Evolutionary conservation across 495 filamentous ascomycete genomes (phyloP).

Genomic region (Rusavskia elegans): DNA sequence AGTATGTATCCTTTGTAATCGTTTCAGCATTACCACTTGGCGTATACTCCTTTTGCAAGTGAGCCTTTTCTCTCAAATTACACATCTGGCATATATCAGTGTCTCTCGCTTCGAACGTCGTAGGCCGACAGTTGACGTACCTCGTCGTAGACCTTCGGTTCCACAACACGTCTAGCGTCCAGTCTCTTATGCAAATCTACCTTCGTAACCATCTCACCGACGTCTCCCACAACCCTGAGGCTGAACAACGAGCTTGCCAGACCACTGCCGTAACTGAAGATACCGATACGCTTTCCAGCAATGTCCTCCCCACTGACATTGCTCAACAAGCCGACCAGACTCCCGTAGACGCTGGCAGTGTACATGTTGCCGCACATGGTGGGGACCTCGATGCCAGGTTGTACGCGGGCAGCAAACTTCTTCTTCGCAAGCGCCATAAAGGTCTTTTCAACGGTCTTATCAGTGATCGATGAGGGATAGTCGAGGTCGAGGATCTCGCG

Average conservation of each 20-base stretch:
- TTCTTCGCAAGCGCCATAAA: constrained; percentile 95
- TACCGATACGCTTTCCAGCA: constrained; percentile 69
- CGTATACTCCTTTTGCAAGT: constrained; percentile 79
- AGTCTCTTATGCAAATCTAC: constrained; percentile 68
- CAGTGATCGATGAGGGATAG: constrained; percentile 71
- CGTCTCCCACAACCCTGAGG: constrained; percentile 64
- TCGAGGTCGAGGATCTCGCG: constrained; percentile 71
- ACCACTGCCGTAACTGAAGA: constrained; percentile 94
- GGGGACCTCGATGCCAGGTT: constrained; percentile 69
- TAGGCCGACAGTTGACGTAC: constrained; percentile 24
- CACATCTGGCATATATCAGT: constrained; percentile 53
- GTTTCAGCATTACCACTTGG: constrained; percentile 64
- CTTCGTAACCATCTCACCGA: constrained; percentile 57
- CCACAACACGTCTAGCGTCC: constrained; percentile 49
- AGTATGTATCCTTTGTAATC: constrained; percentile 70
- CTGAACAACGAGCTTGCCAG: constrained; percentile 84
- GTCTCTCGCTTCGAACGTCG: background rate
- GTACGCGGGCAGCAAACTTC: constrained; percentile 76
- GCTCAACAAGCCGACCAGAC: constrained; percentile 60
- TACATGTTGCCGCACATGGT: constrained; percentile 99
- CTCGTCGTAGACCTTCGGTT: constrained; percentile 75
- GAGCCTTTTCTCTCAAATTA: constrained; percentile 80
- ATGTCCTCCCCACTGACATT: constrained; percentile 53
- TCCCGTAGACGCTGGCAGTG: constrained; percentile 83
- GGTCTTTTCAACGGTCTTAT: constrained; percentile 92